Evolutionary conservation across 495 filamentous ascomycete species (phyloP), one percentile per base, ranked within the genome.

Genomic region (Elasticomyces elasticus): DNA sequence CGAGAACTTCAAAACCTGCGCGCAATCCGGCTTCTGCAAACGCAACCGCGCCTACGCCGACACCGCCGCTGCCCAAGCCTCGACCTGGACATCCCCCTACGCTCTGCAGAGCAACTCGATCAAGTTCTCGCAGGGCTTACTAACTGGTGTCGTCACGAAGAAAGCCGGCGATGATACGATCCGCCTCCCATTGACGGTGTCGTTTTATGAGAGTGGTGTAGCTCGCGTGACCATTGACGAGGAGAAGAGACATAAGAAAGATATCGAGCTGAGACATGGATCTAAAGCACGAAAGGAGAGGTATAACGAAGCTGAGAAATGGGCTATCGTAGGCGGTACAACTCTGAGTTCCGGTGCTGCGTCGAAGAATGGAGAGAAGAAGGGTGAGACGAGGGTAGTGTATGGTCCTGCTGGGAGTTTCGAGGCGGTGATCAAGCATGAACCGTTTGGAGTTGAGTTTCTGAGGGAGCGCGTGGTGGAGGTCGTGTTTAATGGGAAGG

Each of bases 11-110:
- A 98, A 97, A 64, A 95, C 82, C 55, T 98, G 92, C 72, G 71
- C 79, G 33, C 92, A 98, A 67, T 89, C 90, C 0, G 92, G 92
- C 52, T 98, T 97, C 75, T 97, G 94, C 70, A 87, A 86, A 65
- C 88, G 92, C 52, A 96, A 95, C 69, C 82, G 91, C 65, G 85
- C 81, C 25, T 87, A 83, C 64, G 94, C 94, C 55, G 89, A 97
- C 66, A 74, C 79, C 49, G 89, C 78, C 51, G 69, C 78, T 35
- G 71, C 78, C 27, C n/a, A n/a, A n/a, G 81, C 79, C 46, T 74
- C 79, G 37, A 73, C 77, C 17, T 95, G 89, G 89, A 70, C 71
- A 53, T 83, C 89, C 15, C 89, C 90, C 1, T 98, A 96, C 69
- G 77, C 77, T 61, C 79, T 97, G 45, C 74, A 82, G 35, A 69